Conservation (phyloP, 1,284 basidiomycete species). For the Coniophora puteana region DNA sequence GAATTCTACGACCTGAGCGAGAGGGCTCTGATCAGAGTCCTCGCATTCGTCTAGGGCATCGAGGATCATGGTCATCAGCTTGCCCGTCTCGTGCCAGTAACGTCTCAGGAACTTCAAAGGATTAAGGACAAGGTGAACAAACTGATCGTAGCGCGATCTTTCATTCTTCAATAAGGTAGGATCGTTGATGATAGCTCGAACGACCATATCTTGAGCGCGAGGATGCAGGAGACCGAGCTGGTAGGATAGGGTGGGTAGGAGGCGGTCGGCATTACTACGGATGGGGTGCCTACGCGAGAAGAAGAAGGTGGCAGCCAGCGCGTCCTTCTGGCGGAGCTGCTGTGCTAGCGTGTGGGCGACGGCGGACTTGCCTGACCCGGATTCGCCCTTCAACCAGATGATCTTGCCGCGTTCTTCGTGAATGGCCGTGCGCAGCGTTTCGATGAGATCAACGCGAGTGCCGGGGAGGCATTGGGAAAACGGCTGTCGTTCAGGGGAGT, state of each 20-base stretch:
- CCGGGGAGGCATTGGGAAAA: slow-evolving; percentile 20
- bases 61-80: slow-evolving; percentile 13
- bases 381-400: slow-evolving; percentile 17
- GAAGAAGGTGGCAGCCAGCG: slow-evolving; percentile 18
- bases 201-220: slow-evolving; percentile 7
- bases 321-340: slow-evolving; percentile 11
- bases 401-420: slow-evolving; percentile 9
- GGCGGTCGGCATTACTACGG: slow-evolving; percentile 9
- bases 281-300: slow-evolving; percentile 15
- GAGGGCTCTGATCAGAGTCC: slow-evolving; percentile 11
- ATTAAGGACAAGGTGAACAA: slow-evolving; percentile 13
- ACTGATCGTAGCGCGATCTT: slow-evolving; percentile 20
- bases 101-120: slow-evolving; percentile 6
- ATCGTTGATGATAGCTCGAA: too few species aligned
- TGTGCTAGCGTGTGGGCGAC: slow-evolving; percentile 18
- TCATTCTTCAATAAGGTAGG: too few species aligned
- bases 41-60: slow-evolving; percentile 21
- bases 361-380: slow-evolving; percentile 18
- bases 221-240: slow-evolving; percentile 12
- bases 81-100: neutral
- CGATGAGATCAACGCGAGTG: slow-evolving; percentile 18
- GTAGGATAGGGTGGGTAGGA: slow-evolving; percentile 13
- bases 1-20: slow-evolving; percentile 16
- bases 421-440: slow-evolving; percentile 13
- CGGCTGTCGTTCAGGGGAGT: slow-evolving; percentile 18